Evolutionary conservation across 805 yeast genomes (phyloP), one percentile per base, ranked within the genome.

Genomic region (Spathaspora girioi): DNA sequence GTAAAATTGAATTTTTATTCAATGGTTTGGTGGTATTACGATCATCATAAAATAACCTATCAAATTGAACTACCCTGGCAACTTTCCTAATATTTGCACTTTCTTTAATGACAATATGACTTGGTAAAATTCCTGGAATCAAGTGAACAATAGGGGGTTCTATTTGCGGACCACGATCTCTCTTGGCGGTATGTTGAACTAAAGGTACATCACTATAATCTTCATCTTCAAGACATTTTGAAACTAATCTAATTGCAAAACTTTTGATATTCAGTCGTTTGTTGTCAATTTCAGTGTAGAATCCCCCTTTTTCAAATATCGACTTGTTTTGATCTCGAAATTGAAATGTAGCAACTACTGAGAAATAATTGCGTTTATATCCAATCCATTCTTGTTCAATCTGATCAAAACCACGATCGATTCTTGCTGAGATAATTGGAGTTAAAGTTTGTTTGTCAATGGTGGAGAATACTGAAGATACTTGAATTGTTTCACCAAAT

Each of bases 181-280:
- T 70, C 63, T 86, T 86, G 0, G 92, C 85, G 0, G 91, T 86
- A 59, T 84, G 90, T 57, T 86, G 90, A 14, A 86, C 77, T 47
- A 85, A 66, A 17, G 63, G 69, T 9, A 82, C 78, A 12, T 68
- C 68, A 0, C 70, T 60, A 26, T 68, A 71, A 46, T 79, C 83
- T 40, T 83, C 86, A 43, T 79, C 83, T 40, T 83, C 86, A 43
- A 73, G 73, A 54, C 82, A 80, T 54, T 68, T 77, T 1, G 88
- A 77, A 6, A 71, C 71, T 42, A 86, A 69, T 35, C 79, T 64
- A 8, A 85, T 64, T 0, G 82, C 84, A 65, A 84, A 83, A 59
- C 74, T 77, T 18, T 59, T 61, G 5, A 58, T 58, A 9, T 45
- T 46, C 10, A 53, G 47, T 17, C 56, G 51, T 29, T 52, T 38